Percentiles rank a stretch among this genome's conserved stretches.
Evolutionary conservation across 2,329 filamentous ascomycete species (phyloP).

Genomic region (Periconia digitata): DNA sequence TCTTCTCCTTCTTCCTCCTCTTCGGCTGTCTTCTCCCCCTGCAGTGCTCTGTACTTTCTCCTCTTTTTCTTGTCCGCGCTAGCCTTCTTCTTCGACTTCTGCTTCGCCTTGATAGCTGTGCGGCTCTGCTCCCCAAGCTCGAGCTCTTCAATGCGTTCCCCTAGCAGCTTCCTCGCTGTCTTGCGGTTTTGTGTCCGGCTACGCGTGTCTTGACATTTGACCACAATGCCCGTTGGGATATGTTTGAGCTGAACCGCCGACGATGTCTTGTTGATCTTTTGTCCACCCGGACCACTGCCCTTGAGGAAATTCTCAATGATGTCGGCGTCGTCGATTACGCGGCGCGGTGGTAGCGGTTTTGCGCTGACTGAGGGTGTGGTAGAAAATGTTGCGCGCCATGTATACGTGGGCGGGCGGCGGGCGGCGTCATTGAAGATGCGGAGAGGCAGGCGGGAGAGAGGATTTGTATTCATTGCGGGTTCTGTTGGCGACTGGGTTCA

Average conservation of each 20-base stretch:
- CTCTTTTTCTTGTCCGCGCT: slow-evolving; percentile 80
- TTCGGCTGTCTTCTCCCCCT: slow-evolving; percentile 48
- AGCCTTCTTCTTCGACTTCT: slow-evolving; percentile 68
- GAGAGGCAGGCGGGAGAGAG: slow-evolving; percentile 7
- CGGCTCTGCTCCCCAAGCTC: slow-evolving; percentile 71
- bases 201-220: slow-evolving; percentile 92
- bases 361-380: slow-evolving; percentile 12
- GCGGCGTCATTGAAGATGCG: slow-evolving; percentile 9
- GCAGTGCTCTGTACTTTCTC: slow-evolving; percentile 72
- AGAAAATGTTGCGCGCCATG: slow-evolving; percentile 15
- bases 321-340: slow-evolving; percentile 73
- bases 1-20: slow-evolving; percentile 52
- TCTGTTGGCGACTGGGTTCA: slow-evolving; percentile 8
- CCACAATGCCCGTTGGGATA: slow-evolving; percentile 83
- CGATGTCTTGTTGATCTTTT: slow-evolving; percentile 99
- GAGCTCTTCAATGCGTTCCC: slow-evolving; percentile 73
- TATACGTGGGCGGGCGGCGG: slow-evolving; percentile 6
- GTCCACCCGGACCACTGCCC: slow-evolving; percentile 88
- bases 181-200: slow-evolving; percentile 85
- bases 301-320: slow-evolving; percentile 86
- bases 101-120: slow-evolving; percentile 63
- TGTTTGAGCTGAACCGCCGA: slow-evolving; percentile 94
- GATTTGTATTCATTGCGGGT: background rate
- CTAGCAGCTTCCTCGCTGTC: slow-evolving; percentile 76
- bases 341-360: slow-evolving; percentile 64